Conservation (phyloP, 1,284 basidiomycete species). For the Cryptococcus maquisensis region DNA sequence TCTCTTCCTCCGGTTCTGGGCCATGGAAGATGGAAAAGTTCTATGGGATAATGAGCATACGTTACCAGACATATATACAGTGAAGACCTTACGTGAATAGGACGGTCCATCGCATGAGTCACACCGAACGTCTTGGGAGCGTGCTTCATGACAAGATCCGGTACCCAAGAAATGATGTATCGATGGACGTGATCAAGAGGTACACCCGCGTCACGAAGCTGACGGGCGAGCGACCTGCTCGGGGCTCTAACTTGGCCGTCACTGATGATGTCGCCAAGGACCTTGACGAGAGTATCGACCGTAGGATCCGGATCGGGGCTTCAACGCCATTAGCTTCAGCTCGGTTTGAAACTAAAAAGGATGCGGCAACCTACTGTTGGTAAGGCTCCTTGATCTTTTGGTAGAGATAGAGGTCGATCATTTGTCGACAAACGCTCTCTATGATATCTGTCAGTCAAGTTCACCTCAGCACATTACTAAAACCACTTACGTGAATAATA, state of each 20-base stretch:
- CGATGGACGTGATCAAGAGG: constrained; percentile 14
- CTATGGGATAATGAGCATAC: not conserved
- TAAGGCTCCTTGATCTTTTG: constrained; percentile 11
- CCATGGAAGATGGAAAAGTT: constrained; percentile 12
- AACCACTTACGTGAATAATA: constrained; percentile 6
- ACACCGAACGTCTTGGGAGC: constrained; percentile 7
- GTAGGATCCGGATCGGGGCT: constrained; percentile 9
- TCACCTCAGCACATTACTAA: too few relatives aligned
- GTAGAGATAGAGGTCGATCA: too few relatives aligned
- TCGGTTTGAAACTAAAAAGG: too few relatives aligned
- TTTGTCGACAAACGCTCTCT: too few relatives aligned
- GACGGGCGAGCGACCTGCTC: constrained; percentile 15
- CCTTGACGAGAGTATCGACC: constrained; percentile 4
- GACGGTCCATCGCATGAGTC: constrained; percentile 10
- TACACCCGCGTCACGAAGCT: constrained; percentile 17
- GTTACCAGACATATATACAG: not conserved
- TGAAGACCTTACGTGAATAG: constrained; percentile 4
- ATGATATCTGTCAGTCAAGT: too few relatives aligned
- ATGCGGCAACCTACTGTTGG: constrained; percentile 3
- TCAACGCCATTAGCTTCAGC: not conserved
- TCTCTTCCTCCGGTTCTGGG: constrained; percentile 3
- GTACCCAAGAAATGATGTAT: constrained; percentile 21
- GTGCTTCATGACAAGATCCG: constrained; percentile 6
- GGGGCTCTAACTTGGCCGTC: constrained; percentile 25
- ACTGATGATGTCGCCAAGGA: constrained; percentile 22